Base-by-base conservation (phyloP, 2,329 filamentous ascomycete genomes). In the Macrophomina phaseolina region DNA sequence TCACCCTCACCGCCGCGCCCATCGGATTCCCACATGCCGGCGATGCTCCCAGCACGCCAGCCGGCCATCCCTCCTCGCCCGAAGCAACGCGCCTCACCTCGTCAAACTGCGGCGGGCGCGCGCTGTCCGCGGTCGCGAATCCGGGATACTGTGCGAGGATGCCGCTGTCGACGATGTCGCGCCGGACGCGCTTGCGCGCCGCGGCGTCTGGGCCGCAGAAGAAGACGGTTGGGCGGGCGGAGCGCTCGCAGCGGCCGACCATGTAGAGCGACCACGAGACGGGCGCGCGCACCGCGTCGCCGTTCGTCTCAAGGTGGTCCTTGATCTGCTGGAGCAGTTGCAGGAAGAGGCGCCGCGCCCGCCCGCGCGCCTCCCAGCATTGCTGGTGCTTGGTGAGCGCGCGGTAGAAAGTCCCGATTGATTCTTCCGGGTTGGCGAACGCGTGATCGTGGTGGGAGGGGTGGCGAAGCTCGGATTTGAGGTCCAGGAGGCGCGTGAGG, bases 291-390 rank as follows among this genome's bases (percentile, higher is more conserved):
- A 70, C 48, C 0, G 68, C 62, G 23, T 70, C 70, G 23, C 65
- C 65, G 30, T 65, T 67, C n/a, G 55, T 63, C 30, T 71, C 66
- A 4, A 71, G 64, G 45, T 69, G 62, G 0, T 51, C 28, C 46
- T 68, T 71, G 30, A 72, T 70, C 8, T 68, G 38, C 9, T 40
- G 58, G 11, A 34, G 61, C 11, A 70, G 32, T 8, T 34, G 45
- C 1, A 65, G 40, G 23, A 71, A 71, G 0, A 40, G 28, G 1
- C 46, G 32, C 5, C 69, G 67, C 8, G 68, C 69, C 5, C 64
- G 65, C 16, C 69, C 69, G 5, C 46, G 36, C 4, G 69, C 70
- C 42, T 72, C 63, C 70, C 69, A 72, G 46, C 56, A 69, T 23
- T 23, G 23, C 69, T 48, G 30, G 11, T 38, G 14, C 28, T 38